These are phyloP conservation scores for Furcasterigmium furcatum DNA, from an alignment of 2,329 filamentous ascomycete genomes.

Conservation along the genomic window DNA sequence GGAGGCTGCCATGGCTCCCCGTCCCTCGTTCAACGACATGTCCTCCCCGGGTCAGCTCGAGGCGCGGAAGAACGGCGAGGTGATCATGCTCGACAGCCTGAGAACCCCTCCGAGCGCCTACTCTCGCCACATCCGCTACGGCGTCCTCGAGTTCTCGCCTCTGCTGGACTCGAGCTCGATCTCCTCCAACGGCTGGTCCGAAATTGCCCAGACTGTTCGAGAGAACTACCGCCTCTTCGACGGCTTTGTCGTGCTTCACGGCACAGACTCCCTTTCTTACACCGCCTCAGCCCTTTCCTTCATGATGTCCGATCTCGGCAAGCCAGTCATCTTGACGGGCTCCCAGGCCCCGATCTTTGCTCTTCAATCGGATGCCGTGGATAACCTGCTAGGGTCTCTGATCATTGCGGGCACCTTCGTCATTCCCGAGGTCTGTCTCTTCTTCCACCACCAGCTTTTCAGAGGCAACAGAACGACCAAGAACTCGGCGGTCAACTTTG, in stretches of 20 bases:
- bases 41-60: conserved; percentile 53
- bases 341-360: conserved; percentile 85
- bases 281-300: conserved; percentile 88
- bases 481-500: conserved; percentile 80
- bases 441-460: conserved; percentile 90
- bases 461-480: conserved; percentile 87
- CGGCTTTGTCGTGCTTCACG: conserved; percentile 87
- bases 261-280: conserved; percentile 86
- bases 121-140: conserved; percentile 77
- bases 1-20: conserved; percentile 75
- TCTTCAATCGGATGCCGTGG: conserved; percentile 85
- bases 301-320: conserved; percentile 87
- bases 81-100: conserved; percentile 60
- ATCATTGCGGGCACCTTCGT: conserved; percentile 91
- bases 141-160: conserved; percentile 78
- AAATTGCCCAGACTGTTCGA: conserved; percentile 75
- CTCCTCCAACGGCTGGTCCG: conserved; percentile 79
- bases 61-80: conserved; percentile 47
- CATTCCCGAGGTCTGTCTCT: conserved; percentile 89
- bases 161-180: conserved; percentile 89
- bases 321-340: conserved; percentile 84
- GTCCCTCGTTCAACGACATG: conserved; percentile 82
- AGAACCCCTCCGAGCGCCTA: conserved; percentile 80
- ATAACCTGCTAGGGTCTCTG: conserved; percentile 83
- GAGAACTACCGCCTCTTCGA: conserved; percentile 88